phyloP scores from a whole-genome alignment of 2,329 filamentous ascomycete species.

The Conoideocrella luteorostrata region DNA sequence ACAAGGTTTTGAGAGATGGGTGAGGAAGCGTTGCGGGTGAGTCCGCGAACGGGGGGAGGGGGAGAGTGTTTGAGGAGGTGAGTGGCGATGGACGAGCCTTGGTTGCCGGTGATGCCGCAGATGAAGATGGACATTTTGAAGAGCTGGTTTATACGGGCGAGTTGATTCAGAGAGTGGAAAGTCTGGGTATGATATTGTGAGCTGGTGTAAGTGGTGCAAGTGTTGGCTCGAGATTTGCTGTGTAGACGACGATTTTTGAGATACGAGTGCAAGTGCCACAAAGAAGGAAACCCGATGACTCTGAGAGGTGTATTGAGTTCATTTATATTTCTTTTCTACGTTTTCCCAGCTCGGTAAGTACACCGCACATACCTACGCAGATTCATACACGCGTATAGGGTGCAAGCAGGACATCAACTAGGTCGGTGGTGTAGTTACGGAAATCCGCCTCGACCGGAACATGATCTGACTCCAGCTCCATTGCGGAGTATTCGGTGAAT shows the following conservation, averaged over 20 bases:
- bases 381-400: no score
- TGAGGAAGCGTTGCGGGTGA: constrained; percentile 24
- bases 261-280: no score
- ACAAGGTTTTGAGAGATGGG: constrained; percentile 22
- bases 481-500: no score
- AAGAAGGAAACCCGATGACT: no score
- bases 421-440: no score
- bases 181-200: background rate
- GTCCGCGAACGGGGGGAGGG: constrained; percentile 26
- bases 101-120: constrained; percentile 32
- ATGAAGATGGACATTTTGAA: constrained; percentile 31
- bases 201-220: background rate
- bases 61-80: constrained; percentile 22
- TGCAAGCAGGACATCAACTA: no score
- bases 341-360: no score
- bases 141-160: background rate
- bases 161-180: background rate
- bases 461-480: background rate
- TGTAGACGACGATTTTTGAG: no score
- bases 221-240: no score
- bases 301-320: no score
- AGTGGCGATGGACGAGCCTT: constrained; percentile 30
- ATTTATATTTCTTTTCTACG: no score
- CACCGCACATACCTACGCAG: no score
- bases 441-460: constrained; percentile 10